Evolutionary conservation across 345 rosid species (phyloP).

Genomic region (Schrenkiella parvula): DNA sequence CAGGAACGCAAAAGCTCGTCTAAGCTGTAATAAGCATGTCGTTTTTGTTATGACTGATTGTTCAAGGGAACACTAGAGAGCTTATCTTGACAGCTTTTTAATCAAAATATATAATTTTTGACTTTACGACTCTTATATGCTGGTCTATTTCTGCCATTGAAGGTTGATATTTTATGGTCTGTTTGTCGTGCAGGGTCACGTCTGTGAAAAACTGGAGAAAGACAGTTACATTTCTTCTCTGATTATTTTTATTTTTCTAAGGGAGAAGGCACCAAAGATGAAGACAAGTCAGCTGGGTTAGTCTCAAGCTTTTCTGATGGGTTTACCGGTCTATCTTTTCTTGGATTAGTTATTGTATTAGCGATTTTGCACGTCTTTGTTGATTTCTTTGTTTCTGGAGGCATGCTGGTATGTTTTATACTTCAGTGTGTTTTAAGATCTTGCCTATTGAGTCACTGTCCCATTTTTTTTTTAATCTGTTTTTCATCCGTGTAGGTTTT

Average conservation of each 20-base stretch:
- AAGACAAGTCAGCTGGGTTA: conserved; percentile 21
- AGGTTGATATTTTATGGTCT: neutral
- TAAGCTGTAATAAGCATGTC: neutral
- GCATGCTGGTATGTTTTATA: neutral
- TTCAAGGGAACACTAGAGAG: neutral
- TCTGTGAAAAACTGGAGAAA: neutral
- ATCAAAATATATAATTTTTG: neutral
- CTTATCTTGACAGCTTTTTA: neutral
- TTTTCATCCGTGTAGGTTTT: neutral
- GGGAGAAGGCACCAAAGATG: conserved; percentile 3
- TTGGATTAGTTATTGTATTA: neutral
- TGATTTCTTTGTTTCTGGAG: neutral
- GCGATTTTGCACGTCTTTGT: neutral
- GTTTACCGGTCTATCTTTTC: neutral
- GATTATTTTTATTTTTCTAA: neutral
- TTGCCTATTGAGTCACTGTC: neutral
- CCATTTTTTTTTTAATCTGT: neutral
- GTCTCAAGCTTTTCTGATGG: conserved; percentile 14
- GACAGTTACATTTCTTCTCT: neutral
- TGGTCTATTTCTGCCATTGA: conserved; percentile 1
- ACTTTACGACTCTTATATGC: neutral
- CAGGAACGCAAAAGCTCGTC: neutral
- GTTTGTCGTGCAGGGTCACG: conserved; percentile 2
- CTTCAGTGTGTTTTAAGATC: neutral
- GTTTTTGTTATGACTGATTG: neutral